Base-by-base conservation (phyloP, 306 rosid genomes). In the Malus sieversii region DNA sequence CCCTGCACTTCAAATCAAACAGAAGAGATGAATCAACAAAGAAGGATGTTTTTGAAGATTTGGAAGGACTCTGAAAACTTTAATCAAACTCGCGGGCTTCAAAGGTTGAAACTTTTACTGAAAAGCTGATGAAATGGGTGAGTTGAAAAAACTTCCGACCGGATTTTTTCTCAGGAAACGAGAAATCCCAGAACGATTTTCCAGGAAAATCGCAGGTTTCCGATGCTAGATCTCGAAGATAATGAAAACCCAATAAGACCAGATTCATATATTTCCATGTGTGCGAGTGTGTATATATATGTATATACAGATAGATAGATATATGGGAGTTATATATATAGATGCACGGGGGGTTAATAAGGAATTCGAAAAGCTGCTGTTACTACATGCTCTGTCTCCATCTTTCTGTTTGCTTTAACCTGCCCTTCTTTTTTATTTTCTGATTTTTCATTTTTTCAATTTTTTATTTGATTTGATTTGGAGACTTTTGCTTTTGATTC, bases 181-280 rank as follows among this genome's bases (percentile, higher is more conserved):
- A 86, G 82, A 86, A 86, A 75, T 81, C 78, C 76, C 74, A 68
- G 53, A 62, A 22, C 63, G 83, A 82, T 72, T 83, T 83, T 77
- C 83, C 77, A 71, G 74, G 64, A 74, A 83, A 83, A 66, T 73
- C 66, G 84, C 68, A 6, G 89, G 27, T 77, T 79, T 73, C 73
- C 68, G 78, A 84, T 67, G 83, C 80, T 51, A 23, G 84, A 80
- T 83, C 87, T 85, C 70, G 75, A 82, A 73, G 83, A 83, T 67
- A 80, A 83, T 45, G 67, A 62, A 79, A 57, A 66, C 61, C 42
- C 60, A 19, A 69, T 68, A 55, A 42, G 73, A 69, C 18, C 53
- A n/a, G 64, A 77, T 70, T 77, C 38, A 58, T 73, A 18, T 71
- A 13, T 72, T 68, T 77, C 70, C 72, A 53, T 48, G 55, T 15